A percentile compares a stretch with the other conserved stretches of the same genome.
These are phyloP conservation scores for Colletotrichum kahawae DNA, from an alignment of 2,329 filamentous ascomycete species.

Conservation along the genomic window DNA sequence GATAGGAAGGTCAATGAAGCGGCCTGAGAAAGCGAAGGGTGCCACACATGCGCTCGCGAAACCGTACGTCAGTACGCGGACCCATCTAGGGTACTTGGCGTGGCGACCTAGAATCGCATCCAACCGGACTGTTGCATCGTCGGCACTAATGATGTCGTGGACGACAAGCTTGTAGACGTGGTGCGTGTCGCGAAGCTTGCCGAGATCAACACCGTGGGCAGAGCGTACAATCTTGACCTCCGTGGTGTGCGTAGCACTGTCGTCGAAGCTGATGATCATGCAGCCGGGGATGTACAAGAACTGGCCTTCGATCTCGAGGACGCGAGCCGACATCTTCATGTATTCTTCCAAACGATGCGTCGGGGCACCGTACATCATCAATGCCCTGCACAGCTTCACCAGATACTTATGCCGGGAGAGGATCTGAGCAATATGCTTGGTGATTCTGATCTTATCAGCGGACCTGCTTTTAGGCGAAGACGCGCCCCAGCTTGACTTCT, in stretches of 20 bases:
- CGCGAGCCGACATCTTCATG: constrained; percentile 87
- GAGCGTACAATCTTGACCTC: constrained; percentile 78
- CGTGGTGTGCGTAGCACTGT: constrained; percentile 71
- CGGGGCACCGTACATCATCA: constrained; percentile 91
- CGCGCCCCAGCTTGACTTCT: constrained; percentile 16
- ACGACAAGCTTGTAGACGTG: constrained; percentile 84
- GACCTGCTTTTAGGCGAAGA: constrained; percentile 7
- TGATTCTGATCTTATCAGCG: constrained; percentile 48
- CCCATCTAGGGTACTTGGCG: constrained; percentile 48
- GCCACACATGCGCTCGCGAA: constrained; percentile 78
- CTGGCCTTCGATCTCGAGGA: constrained; percentile 86
- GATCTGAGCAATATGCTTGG: constrained; percentile 68
- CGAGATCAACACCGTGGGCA: constrained; percentile 73
- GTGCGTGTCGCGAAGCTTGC: constrained; percentile 75
- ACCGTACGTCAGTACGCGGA: constrained; percentile 72
- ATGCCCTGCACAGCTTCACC: constrained; percentile 79
- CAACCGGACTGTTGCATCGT: constrained; percentile 69
- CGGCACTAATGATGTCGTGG: constrained; percentile 75
- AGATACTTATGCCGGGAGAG: constrained; percentile 83
- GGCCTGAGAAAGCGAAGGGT: constrained; percentile 79
- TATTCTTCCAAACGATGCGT: constrained; percentile 93
- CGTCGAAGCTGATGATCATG: constrained; percentile 94
- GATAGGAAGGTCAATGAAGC: constrained; percentile 78
- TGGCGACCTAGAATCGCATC: constrained; percentile 59
- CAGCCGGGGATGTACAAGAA: constrained; percentile 90